phyloP scores from a whole-genome alignment of 2,329 filamentous ascomycete genomes.

The Epichloe typhina region DNA sequence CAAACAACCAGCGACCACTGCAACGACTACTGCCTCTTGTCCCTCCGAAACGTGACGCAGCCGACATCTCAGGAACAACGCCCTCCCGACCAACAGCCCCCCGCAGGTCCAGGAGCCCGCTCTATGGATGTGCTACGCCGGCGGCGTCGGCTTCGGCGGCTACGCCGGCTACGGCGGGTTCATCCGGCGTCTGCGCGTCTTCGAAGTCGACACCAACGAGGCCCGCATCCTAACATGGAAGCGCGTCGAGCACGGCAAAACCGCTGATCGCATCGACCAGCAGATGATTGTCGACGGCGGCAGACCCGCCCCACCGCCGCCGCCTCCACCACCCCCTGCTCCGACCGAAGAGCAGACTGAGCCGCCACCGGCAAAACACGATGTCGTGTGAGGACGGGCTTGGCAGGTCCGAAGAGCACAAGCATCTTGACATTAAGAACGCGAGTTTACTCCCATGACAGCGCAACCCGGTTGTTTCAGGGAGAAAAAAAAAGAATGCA shows the following conservation, averaged over 20 bases:
- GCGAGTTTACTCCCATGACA: neutral
- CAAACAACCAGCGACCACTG: conserved; percentile 58
- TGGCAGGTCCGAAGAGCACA: no score
- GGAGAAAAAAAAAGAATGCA: no score
- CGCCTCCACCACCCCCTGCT: conserved; percentile 8
- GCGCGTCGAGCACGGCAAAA: conserved; percentile 58
- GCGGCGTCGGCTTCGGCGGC: conserved; percentile 82
- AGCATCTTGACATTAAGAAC: no score
- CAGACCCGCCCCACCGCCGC: conserved; percentile 23
- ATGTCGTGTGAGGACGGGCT: neutral
- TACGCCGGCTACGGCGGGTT: conserved; percentile 87
- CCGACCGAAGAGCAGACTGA: neutral
- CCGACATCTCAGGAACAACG: neutral
- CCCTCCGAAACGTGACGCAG: conserved; percentile 21
- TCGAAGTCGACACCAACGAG: conserved; percentile 85
- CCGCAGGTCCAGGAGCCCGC: conserved; percentile 35
- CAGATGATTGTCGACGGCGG: conserved; percentile 55
- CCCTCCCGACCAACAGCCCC: conserved; percentile 2
- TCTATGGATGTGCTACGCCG: conserved; percentile 97
- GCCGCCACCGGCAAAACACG: conserved; percentile 5
- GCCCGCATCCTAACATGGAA: conserved; percentile 88
- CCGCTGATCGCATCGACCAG: conserved; percentile 41
- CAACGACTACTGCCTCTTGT: conserved; percentile 88
- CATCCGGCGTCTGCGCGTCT: conserved; percentile 72
- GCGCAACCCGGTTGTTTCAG: neutral